Percentiles rank a stretch among this genome's conserved stretches.
These are phyloP conservation scores for Nemania bipapillata DNA, from an alignment of 2,329 filamentous ascomycete species.

Conservation along the genomic window DNA sequence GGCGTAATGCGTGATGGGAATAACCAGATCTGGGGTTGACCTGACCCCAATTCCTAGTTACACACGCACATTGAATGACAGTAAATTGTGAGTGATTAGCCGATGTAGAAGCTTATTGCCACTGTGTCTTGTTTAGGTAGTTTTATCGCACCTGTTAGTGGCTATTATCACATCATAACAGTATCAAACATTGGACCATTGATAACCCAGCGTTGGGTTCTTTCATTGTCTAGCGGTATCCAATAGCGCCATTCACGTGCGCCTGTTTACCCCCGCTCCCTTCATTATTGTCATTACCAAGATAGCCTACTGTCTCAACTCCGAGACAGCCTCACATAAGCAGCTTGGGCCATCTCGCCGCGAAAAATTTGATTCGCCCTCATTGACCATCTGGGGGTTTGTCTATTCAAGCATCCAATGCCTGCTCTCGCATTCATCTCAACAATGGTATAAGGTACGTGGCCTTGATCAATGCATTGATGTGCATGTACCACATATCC, in stretches of 20 bases:
- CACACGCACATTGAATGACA: neutral
- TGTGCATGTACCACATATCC: neutral
- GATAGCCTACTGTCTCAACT: neutral
- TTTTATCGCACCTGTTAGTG: no score
- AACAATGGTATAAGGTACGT: neutral
- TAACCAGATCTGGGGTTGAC: neutral
- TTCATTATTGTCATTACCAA: neutral
- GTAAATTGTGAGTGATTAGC: neutral
- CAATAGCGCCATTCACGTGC: neutral
- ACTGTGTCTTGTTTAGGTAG: no score
- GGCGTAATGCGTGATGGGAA: neutral
- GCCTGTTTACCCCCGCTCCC: neutral
- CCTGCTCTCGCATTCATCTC: neutral
- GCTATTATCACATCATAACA: no score
- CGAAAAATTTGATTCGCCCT: neutral
- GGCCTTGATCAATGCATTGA: neutral
- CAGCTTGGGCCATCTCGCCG: conserved; percentile 19
- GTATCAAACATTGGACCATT: neutral
- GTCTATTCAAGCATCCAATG: conserved; percentile 11
- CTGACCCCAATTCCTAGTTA: neutral
- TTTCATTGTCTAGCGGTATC: neutral
- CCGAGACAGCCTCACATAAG: conserved; percentile 19
- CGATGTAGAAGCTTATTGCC: neutral
- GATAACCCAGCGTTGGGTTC: conserved; percentile 2
- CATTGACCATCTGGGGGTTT: conserved; percentile 13